phyloP scores from a whole-genome alignment of 768 basidiomycete genomes.

The Tricholoma furcatifolium region DNA sequence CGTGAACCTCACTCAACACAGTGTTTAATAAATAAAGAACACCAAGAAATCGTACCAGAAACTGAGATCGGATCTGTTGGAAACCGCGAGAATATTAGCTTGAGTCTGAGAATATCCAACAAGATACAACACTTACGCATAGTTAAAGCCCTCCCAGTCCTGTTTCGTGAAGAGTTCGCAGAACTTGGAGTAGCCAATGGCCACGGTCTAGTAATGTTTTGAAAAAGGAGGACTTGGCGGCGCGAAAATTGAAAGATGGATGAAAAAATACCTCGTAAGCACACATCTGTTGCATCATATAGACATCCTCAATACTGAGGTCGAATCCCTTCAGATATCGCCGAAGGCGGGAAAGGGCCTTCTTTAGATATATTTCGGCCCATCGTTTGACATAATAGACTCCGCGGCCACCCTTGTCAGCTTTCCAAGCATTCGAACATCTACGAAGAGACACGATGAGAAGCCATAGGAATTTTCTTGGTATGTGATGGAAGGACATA shows the following conservation, averaged over 20 bases:
- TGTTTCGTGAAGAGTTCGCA: slow-evolving; percentile 87
- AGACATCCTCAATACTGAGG: slow-evolving; percentile 67
- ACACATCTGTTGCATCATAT: slow-evolving; percentile 78
- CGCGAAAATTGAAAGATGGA: neutral
- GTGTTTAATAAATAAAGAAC: neutral
- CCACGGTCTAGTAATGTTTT: slow-evolving; percentile 67
- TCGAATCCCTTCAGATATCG: slow-evolving; percentile 58
- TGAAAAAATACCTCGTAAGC: slow-evolving; percentile 67
- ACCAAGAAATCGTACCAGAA: slow-evolving; percentile 49
- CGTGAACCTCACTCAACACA: neutral
- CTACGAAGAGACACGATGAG: slow-evolving; percentile 20
- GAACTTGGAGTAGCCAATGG: slow-evolving; percentile 88
- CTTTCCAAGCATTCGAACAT: slow-evolving; percentile 60
- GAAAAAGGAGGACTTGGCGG: slow-evolving; percentile 1
- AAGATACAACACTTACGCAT: slow-evolving; percentile 57
- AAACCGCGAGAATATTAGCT: neutral
- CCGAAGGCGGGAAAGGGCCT: slow-evolving; percentile 62
- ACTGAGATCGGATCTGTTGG: slow-evolving; percentile 53
- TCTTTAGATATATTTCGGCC: slow-evolving; percentile 68
- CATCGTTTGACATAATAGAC: slow-evolving; percentile 59
- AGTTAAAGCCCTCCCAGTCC: slow-evolving; percentile 94
- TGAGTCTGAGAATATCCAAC: neutral
- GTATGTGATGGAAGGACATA: slow-evolving; percentile 26
- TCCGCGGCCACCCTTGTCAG: slow-evolving; percentile 55
- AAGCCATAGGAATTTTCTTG: neutral